A percentile compares a stretch with the other conserved stretches of the same genome.
Evolutionary conservation across 176 grass and related monocot genomes (phyloP).

Genomic region (Carex myosuroides): DNA sequence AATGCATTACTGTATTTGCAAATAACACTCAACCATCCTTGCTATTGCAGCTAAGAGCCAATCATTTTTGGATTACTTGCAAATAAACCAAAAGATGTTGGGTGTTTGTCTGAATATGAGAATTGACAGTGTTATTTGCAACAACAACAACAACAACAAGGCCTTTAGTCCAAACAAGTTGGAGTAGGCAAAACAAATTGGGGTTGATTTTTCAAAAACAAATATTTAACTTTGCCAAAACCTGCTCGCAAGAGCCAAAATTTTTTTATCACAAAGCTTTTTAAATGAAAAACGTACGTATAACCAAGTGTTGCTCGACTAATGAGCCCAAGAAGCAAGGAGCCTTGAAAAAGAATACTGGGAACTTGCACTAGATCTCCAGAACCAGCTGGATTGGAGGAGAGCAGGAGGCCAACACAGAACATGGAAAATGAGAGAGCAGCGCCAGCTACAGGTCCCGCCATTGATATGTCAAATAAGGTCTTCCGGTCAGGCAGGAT

Average conservation of each 20-base stretch:
- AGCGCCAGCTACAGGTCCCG: constrained; percentile 85
- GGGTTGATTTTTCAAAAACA: neutral
- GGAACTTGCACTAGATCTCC: constrained; percentile 94
- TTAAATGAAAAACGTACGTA: constrained; percentile 40
- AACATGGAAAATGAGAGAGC: constrained; percentile 98
- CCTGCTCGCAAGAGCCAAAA: neutral
- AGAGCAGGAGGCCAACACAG: constrained; percentile 83
- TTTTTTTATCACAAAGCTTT: neutral
- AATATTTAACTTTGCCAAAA: neutral
- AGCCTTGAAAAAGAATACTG: constrained; percentile 90
- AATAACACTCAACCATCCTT: constrained; percentile 1
- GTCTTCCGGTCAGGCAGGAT: constrained; percentile 84
- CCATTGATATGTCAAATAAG: constrained; percentile 84
- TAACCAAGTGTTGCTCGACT: constrained; percentile 95
- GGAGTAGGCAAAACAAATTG: no score
- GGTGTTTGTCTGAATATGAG: neutral
- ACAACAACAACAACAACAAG: no score
- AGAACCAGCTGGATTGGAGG: constrained; percentile 60
- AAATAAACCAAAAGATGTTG: neutral
- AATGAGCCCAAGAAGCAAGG: constrained; percentile 92
- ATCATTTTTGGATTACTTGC: neutral
- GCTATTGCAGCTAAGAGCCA: neutral
- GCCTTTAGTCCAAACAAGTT: no score
- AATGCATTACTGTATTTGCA: neutral
- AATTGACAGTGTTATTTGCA: neutral